Percentiles rank a stretch among this genome's conserved stretches.
Evolutionary conservation across 2,329 filamentous ascomycete species (phyloP).

Genomic region (Claviceps quebecensis): DNA sequence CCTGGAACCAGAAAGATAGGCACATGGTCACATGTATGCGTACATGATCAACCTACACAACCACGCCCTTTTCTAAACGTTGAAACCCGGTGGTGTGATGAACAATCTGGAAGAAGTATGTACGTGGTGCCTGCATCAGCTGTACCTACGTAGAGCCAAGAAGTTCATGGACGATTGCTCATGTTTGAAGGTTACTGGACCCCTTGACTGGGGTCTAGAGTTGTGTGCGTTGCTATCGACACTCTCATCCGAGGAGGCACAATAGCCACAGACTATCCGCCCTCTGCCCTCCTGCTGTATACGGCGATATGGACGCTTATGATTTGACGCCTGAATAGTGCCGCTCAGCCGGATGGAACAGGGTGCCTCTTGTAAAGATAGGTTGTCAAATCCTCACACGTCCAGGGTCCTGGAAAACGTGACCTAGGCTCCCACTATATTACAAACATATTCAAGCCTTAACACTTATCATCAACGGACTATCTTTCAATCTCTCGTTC

Average conservation of each 20-base stretch:
- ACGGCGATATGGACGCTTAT: neutral
- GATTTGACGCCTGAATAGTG: neutral
- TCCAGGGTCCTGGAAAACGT: too few species aligned
- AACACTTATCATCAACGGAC: too few species aligned
- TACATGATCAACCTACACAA: neutral
- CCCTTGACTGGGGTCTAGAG: neutral
- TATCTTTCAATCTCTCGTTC: slow-evolving; percentile 12
- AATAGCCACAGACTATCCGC: too few species aligned
- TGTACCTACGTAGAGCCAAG: neutral
- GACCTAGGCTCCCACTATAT: too few species aligned
- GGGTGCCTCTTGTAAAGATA: too few species aligned
- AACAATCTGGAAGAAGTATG: neutral
- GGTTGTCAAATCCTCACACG: too few species aligned
- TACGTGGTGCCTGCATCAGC: neutral
- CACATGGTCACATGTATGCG: neutral
- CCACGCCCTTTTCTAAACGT: neutral
- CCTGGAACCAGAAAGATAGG: neutral
- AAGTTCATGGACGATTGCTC: neutral
- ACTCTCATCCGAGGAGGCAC: neutral
- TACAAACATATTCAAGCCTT: too few species aligned
- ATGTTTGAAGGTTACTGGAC: neutral
- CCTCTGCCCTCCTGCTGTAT: neutral
- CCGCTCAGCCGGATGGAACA: too few species aligned
- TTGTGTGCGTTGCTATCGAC: slow-evolving; percentile 3
- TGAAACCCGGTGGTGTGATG: neutral